Evolutionary conservation across 495 filamentous ascomycete genomes (phyloP).

Genomic region (Penicillium canescens): DNA sequence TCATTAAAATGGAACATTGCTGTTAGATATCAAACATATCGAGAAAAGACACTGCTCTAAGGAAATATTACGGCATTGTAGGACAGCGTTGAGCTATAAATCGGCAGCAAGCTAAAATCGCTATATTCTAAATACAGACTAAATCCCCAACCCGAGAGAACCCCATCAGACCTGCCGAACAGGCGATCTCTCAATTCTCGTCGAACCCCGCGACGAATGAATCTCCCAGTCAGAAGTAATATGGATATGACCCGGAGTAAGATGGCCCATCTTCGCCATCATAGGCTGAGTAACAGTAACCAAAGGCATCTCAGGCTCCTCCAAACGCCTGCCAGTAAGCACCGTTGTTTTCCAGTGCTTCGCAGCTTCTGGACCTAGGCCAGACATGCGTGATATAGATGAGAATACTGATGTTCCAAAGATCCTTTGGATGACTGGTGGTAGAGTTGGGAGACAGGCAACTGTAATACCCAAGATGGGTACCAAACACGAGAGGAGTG

Average conservation of each 20-base stretch:
- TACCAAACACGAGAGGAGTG: conserved; percentile 14
- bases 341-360: conserved; percentile 18
- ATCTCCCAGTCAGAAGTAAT: conserved; percentile 32
- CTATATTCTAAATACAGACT: background rate
- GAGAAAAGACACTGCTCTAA: too few species aligned
- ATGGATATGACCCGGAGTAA: conserved; percentile 24
- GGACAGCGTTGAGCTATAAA: too few species aligned
- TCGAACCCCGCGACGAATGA: conserved; percentile 28
- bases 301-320: conserved; percentile 23
- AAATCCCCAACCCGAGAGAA: background rate
- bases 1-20: too few species aligned
- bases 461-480: conserved; percentile 19
- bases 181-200: conserved; percentile 13
- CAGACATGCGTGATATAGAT: conserved; percentile 1
- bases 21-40: too few species aligned
- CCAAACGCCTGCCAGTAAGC: conserved; percentile 5
- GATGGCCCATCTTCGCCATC: conserved; percentile 21
- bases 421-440: conserved; percentile 6
- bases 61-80: too few species aligned
- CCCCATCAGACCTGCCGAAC: background rate
- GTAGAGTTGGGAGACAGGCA: conserved; percentile 17
- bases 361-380: background rate
- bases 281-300: conserved; percentile 19
- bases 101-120: too few species aligned
- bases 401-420: conserved; percentile 4